These are phyloP conservation scores for Leucoagaricus sp. DNA, from an alignment of 1,284 basidiomycete species.

Conservation along the genomic window DNA sequence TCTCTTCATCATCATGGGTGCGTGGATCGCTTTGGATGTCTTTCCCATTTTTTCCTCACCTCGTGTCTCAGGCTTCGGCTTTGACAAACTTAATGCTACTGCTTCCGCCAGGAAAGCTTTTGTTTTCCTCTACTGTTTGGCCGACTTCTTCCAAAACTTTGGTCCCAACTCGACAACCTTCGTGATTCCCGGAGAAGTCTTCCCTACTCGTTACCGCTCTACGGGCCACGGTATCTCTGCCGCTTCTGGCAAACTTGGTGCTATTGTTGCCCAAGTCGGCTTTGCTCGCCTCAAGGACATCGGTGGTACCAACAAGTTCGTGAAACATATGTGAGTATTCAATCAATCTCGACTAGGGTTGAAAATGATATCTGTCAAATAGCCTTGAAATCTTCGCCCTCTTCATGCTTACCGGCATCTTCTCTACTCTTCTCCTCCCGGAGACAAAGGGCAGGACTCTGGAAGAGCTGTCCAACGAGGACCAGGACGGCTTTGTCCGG, in stretches of 20 bases:
- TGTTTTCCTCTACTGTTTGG: constrained; percentile 77
- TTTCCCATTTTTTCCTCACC: constrained; percentile 16
- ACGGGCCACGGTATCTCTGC: constrained; percentile 87
- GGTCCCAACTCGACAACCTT: constrained; percentile 86
- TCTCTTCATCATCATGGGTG: constrained; percentile 63
- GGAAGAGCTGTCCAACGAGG: constrained; percentile 73
- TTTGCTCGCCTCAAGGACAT: constrained; percentile 74
- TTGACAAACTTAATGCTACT: constrained; percentile 58
- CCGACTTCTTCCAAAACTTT: constrained; percentile 77
- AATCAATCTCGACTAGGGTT: neutral
- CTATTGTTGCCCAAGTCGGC: constrained; percentile 81
- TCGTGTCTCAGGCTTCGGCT: constrained; percentile 50
- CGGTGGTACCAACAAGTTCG: constrained; percentile 58
- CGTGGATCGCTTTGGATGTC: constrained; percentile 19
- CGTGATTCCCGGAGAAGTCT: constrained; percentile 81
- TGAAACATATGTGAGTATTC: constrained; percentile 56
- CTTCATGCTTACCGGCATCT: constrained; percentile 82
- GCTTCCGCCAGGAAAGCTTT: constrained; percentile 59
- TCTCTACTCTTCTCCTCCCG: constrained; percentile 74
- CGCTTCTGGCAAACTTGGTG: constrained; percentile 81
- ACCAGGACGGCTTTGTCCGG: constrained; percentile 62
- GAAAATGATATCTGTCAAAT: constrained; percentile 10
- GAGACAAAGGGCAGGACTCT: constrained; percentile 74
- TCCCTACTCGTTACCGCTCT: constrained; percentile 86
- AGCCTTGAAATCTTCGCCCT: constrained; percentile 72